Evolutionary conservation across 2,329 filamentous ascomycete genomes (phyloP).

Genomic region (Ophiostoma piceae): DNA sequence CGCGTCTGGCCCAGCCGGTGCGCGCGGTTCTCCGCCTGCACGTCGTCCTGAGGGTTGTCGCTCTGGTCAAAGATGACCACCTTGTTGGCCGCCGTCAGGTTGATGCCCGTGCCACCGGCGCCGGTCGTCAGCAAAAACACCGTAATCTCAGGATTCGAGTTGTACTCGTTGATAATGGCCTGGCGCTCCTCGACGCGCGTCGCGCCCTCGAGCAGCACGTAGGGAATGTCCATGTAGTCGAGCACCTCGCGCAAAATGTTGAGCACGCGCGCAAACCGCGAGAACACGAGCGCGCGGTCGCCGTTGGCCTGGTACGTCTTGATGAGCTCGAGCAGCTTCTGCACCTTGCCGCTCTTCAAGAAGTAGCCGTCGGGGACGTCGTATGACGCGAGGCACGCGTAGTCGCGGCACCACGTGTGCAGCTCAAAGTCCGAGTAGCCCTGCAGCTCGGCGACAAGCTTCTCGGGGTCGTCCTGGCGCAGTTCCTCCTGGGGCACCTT

Average conservation of each 20-base stretch:
- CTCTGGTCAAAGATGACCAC: conserved; percentile 94
- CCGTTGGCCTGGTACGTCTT: conserved; percentile 68
- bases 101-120: conserved; percentile 94
- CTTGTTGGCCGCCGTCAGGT: conserved; percentile 91
- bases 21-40: conserved; percentile 96
- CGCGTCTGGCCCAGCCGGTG: conserved; percentile 89
- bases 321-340: conserved; percentile 70
- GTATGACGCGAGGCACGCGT: conserved; percentile 49
- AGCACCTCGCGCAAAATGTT: conserved; percentile 84
- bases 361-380: conserved; percentile 51
- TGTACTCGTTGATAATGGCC: conserved; percentile 81
- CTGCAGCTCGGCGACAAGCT: conserved; percentile 52
- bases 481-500: conserved; percentile 55
- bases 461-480: conserved; percentile 47
- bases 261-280: conserved; percentile 85
- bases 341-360: conserved; percentile 74
- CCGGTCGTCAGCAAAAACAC: conserved; percentile 92
- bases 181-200: conserved; percentile 81
- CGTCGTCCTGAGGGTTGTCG: conserved; percentile 97
- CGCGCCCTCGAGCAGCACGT: conserved; percentile 79
- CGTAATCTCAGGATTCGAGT: conserved; percentile 67
- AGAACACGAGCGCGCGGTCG: conserved; percentile 85
- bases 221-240: conserved; percentile 64
- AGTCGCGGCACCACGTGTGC: conserved; percentile 61
- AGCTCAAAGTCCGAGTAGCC: conserved; percentile 59